Base-by-base conservation (phyloP, 176 grass and related monocot genomes). In the Calamus simplicifolius region DNA sequence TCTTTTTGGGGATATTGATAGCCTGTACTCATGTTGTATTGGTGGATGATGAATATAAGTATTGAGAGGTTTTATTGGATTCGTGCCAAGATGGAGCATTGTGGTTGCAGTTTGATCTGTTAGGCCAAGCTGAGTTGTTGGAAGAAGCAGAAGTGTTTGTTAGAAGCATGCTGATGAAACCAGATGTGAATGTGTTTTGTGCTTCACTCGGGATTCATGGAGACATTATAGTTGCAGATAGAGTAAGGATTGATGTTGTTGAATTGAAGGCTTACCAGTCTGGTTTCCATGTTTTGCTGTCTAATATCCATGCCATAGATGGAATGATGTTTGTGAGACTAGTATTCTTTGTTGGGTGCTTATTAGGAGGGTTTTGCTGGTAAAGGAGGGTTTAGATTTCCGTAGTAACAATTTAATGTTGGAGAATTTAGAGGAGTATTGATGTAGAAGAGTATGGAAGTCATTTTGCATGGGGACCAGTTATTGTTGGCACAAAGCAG, bases 41-140 rank as follows among this genome's bases (percentile, higher is more conserved):
- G 62, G 63, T 94, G 7, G 26, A 74, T 4, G 70, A 85, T 59
- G 77, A 80, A 55, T 16, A 55, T n/a, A 4, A 81, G 29, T 61
- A 88, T 85, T 73, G 69, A 82, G 59, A 73, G 56, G 51, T 15
- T 27, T 26, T 78, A 64, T 7, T 55, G 67, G 6, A 51, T 94
- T 63, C 43, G 76, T 52, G 80, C 80, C 0, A 66, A 79, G 50
- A 31, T 75, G 12, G 84, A 85, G 74, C 89, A 88, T 48, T 88
- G 88, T 50, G 73, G 80, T 19, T 84, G 84, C 76, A 84, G 77
- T 74, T 94, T n/a, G 89, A 88, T 48, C 69, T 94, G 53, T 54
- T 94, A 18, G 80, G 77, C 8, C 73, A 80, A 29, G 80, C 77
- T 12, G 84, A 80, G 49, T 59, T 94, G 67, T 60, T 94, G 52